phyloP scores from a whole-genome alignment of 768 basidiomycete genomes.

The Boletus speciosus region DNA sequence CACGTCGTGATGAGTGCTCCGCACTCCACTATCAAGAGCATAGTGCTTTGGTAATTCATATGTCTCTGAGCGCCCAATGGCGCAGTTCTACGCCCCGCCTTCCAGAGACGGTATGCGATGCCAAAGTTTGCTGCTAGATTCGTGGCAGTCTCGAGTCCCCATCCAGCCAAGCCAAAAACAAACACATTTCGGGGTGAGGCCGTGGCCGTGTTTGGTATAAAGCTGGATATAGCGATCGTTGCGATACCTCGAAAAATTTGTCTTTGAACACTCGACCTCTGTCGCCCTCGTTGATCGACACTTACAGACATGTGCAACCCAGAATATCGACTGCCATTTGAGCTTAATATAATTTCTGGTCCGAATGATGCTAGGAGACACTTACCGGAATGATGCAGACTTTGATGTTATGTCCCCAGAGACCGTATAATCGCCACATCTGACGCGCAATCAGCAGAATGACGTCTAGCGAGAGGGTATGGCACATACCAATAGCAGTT shows the following conservation, averaged over 20 bases:
- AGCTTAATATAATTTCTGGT: background rate
- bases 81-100: background rate
- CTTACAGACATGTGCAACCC: conserved; percentile 19
- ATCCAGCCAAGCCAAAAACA: conserved; percentile 12
- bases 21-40: conserved; percentile 18
- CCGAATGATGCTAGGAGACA: background rate
- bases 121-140: conserved; percentile 16
- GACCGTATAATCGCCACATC: conserved; percentile 24
- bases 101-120: conserved; percentile 20
- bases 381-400: conserved; percentile 16
- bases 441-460: conserved; percentile 1
- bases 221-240: conserved; percentile 16
- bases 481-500: conserved; percentile 13
- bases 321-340: conserved; percentile 9
- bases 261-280: background rate
- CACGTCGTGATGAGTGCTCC: conserved; percentile 20
- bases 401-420: conserved; percentile 9
- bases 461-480: background rate
- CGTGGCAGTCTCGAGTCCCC: conserved; percentile 17
- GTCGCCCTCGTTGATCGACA: background rate
- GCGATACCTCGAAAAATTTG: conserved; percentile 6
- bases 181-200: background rate
- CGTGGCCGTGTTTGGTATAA: conserved; percentile 10
- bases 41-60: conserved; percentile 10
- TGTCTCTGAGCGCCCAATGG: conserved; percentile 2